Evolutionary conservation across 148 eudicot genomes (phyloP).

Genomic region (Rhododendron mucronatum): DNA sequence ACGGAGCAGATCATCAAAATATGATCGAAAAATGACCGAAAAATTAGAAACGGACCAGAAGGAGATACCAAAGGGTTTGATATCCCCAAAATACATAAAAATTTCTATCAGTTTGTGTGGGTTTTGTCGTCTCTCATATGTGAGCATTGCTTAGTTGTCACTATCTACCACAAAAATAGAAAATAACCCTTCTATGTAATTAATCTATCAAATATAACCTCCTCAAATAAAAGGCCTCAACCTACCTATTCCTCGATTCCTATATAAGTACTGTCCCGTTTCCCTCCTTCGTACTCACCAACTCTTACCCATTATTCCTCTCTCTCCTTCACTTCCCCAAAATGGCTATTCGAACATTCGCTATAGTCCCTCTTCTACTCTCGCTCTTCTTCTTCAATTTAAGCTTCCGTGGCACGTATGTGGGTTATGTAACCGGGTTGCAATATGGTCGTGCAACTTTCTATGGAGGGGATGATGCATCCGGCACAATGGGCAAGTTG

Average conservation of each 20-base stretch:
- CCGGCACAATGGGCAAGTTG: neutral
- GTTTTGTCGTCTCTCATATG: neutral
- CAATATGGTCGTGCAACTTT: constrained; percentile 73
- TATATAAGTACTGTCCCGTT: neutral
- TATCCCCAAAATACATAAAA: too few species aligned
- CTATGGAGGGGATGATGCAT: constrained; percentile 55
- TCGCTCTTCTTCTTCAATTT: constrained; percentile 26
- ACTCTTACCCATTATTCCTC: neutral
- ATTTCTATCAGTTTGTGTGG: neutral
- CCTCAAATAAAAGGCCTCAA: neutral
- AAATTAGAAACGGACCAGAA: too few species aligned
- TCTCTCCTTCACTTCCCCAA: neutral
- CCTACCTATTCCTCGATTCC: neutral
- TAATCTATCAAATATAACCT: neutral
- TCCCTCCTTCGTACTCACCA: neutral
- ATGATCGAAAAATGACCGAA: too few species aligned
- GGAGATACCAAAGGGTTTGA: too few species aligned
- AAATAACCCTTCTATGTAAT: neutral
- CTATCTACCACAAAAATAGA: neutral
- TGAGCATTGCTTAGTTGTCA: neutral
- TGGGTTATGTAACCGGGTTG: constrained; percentile 36
- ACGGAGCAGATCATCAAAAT: too few species aligned
- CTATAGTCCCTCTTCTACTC: constrained; percentile 23
- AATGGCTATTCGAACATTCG: constrained; percentile 32
- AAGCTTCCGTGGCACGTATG: constrained; percentile 20